Base-by-base conservation (phyloP, 495 filamentous ascomycete species). In the Podospora bellae-mahoneyi region DNA sequence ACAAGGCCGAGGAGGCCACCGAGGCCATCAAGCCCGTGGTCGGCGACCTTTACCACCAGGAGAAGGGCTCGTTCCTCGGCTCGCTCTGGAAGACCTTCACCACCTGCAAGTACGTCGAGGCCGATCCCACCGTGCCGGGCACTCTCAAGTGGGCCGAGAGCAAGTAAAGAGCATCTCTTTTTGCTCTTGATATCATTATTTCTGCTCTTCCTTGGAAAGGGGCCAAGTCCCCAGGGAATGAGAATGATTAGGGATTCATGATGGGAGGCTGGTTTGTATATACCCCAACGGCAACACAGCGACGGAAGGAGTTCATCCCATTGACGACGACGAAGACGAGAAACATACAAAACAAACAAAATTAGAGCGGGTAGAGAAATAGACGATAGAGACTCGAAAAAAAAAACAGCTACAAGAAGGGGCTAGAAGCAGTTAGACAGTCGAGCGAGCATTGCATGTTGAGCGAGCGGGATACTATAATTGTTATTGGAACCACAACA, bases 1-100 rank as follows among this genome's bases (percentile, higher is more conserved):
- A 97, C 83, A 84, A 93, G 70, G 92, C 92, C 68, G 92, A 95
- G 71, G 91, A 94, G 78, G 92, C 92, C 60, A 89, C 90, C 63
- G 86, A 92, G 66, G 91, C 91, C 66, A 90, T 97, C 80, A 89
- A 89, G 80, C 86, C 87, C 30, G 84, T 94, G 64, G 89, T 97
- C 80, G 92, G 92, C 67, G 79, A 86, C 63, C 87, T 92, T 78
- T 96, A 97, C 82, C 88, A 88, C 69, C 78, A 86, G 54, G 83
- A 92, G 57, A 59, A 68, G 20, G 55, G 76, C 62, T 75, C 73
- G 13, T 79, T 79, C 74, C 65, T 79, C 28, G 77, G 76, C 44
- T 70, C 72, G 68, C 73, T 79, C 32, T 79, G 77, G 77, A 30
- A 56, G 57, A 74, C 64, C 54, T 79, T 72, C 56, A 76, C 71